Base-by-base conservation (phyloP, 164 flowering plant species). In the Chimonanthus salicifolius region DNA sequence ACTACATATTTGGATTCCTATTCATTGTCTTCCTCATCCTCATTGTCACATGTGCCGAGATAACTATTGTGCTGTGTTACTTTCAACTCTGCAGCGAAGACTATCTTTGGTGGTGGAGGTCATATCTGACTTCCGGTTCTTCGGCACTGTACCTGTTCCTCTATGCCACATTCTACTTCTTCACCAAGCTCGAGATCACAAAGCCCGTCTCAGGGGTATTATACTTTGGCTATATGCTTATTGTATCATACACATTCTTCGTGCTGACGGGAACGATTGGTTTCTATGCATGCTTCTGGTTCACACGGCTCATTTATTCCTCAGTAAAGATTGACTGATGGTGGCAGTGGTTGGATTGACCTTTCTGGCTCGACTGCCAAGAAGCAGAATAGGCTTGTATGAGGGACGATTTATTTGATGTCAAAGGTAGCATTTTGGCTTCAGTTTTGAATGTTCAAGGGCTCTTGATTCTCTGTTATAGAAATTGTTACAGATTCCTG, bases 71-170 rank as follows among this genome's bases (percentile, higher is more conserved):
- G 76, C 94, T 94, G 4, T 94, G 98, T 87, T 94, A 94, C 84
- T 91, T 94, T 86, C 98, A 94, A 83, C 89, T 94, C 44, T 94
- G 98, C 83, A 89, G 97, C 68, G 98, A 94, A 82, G 97, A 94
- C 75, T 94, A 94, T 77, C 79, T 77, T 0, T 94, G 98, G 98
- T 94, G 98, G 98, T 94, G 98, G 98, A 89, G 97, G 58, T 90
- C 97, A 0, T 94, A 92, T 69, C 72, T 94, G 72, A 91, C 98
- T 13, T 87, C 98, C 2, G 98, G 98, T 18, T 94, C 95, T 49
- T 94, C 98, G 2, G 98, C 94, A 2, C 82, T 94, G 47, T 92
- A 92, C 77, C 88, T 94, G 45, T 92, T 94, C 85, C 89, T 92
- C 60, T 92, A 92, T 75, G 92, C 96, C 5, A 81, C 91, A 9